Base-by-base conservation (phyloP, 305 asterid genomes). In the Solanum chacoense region DNA sequence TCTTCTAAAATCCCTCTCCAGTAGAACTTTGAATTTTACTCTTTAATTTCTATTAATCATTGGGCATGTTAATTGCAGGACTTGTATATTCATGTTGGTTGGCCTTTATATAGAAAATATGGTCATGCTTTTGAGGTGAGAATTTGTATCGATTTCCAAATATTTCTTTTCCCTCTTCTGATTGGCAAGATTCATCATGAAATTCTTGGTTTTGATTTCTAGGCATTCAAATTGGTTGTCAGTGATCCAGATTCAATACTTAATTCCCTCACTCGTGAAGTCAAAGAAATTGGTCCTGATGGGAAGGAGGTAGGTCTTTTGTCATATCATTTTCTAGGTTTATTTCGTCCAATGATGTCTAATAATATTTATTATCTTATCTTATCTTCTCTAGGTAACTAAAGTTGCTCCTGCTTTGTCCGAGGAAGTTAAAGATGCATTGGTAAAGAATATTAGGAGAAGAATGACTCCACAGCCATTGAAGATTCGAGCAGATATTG, bases 91-190 rank as follows among this genome's bases (percentile, higher is more conserved):
- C 99, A 96, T 79, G 95, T 97, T 50, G 98, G 99, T 85, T 95
- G 99, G 99, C 99, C 99, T 75, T 91, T 97, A 88, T 96, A 97
- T 95, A 92, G 92, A 93, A 97, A 95, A 91, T 95, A 94, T 89
- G 99, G 99, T 73, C 99, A 96, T 92, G 99, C 99, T 65, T 96
- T 95, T 93, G 99, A 97, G 99, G 99, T 97, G 90, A 89, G 94
- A 85, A 55, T 84, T 83, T 84, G 11, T 76, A 16, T 50, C 29
- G 32, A 12, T 80, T 24, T 78, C 71, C 67, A 80, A 36, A 16
- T 26, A 55, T 67, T 31, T 3, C 16, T 86, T 84, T 45, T 72
- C 29, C 89, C 63, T 22, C 22, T 71, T 84, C 45, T 84, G 74
- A 55, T 84, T 26, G 32, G 75, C 75, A 36, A n/a, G 45, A 80